Evolutionary conservation across 176 grass and related monocot species (phyloP).

Genomic region (Guadua angustifolia): DNA sequence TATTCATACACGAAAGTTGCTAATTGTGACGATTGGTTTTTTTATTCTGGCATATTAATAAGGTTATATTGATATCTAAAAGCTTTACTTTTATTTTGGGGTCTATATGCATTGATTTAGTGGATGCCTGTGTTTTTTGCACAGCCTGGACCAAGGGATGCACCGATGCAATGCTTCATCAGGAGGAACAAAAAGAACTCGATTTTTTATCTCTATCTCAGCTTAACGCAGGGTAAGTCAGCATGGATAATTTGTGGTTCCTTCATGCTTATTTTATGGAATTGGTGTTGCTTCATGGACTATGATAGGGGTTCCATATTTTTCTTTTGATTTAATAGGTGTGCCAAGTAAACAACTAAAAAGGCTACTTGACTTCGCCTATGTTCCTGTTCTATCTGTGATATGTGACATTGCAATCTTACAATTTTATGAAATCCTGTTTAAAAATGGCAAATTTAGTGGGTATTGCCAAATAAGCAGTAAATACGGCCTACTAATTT

Average conservation of each 20-base stretch:
- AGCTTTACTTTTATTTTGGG: constrained; percentile 4
- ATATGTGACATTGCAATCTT: constrained; percentile 29
- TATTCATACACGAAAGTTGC: constrained; percentile 1
- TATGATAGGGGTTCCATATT: not conserved
- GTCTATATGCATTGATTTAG: constrained; percentile 3
- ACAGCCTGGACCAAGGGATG: constrained; percentile 81
- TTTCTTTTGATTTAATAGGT: constrained; percentile 6
- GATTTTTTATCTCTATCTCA: constrained; percentile 79
- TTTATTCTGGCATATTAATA: not conserved
- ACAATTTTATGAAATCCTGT: constrained; percentile 19
- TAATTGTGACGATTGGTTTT: constrained; percentile 25
- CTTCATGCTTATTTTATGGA: constrained; percentile 15
- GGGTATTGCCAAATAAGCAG: constrained; percentile 15
- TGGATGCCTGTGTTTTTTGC: not conserved
- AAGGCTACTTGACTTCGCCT: not conserved
- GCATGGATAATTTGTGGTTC: not conserved
- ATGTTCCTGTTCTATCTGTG: not conserved
- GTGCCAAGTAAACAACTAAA: constrained; percentile 20
- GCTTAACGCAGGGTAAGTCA: constrained; percentile 75
- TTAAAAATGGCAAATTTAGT: constrained; percentile 2
- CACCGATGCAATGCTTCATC: constrained; percentile 91
- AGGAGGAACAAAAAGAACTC: constrained; percentile 88
- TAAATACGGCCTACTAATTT: not conserved
- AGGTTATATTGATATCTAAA: constrained; percentile 11
- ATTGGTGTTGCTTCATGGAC: not conserved